Conservation (phyloP, 2,329 filamentous ascomycete species). For the Fusarium sp. region DNA sequence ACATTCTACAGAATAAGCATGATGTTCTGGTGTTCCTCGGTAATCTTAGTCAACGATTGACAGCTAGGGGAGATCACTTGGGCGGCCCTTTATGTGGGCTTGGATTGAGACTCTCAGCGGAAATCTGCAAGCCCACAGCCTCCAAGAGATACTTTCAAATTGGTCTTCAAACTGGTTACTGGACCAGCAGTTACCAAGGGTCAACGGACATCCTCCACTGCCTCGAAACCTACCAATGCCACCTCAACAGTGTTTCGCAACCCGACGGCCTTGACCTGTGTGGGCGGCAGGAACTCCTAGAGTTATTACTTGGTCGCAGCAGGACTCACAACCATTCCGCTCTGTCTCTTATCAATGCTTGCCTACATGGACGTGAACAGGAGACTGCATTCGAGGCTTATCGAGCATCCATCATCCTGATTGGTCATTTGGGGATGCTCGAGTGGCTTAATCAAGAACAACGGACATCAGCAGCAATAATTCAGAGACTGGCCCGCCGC, state of each 20-base stretch:
- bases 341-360: slow-evolving; percentile 31
- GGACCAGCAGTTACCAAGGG: slow-evolving; percentile 8
- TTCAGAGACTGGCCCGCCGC: neutral
- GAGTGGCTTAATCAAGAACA: slow-evolving; percentile 46
- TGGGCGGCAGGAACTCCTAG: slow-evolving; percentile 39
- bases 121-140: slow-evolving; percentile 35
- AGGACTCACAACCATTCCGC: slow-evolving; percentile 37
- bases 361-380: slow-evolving; percentile 1
- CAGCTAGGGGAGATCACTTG: slow-evolving; percentile 33
- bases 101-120: slow-evolving; percentile 45
- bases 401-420: slow-evolving; percentile 39
- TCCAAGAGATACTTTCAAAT: slow-evolving; percentile 39
- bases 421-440: slow-evolving; percentile 45
- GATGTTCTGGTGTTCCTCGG: slow-evolving; percentile 50
- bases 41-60: slow-evolving; percentile 49
- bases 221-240: slow-evolving; percentile 26
- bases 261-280: slow-evolving; percentile 1
- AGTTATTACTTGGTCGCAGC: slow-evolving; percentile 42
- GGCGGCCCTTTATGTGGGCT: slow-evolving; percentile 42
- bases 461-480: slow-evolving; percentile 20
- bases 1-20: slow-evolving; percentile 1
- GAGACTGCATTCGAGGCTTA: slow-evolving; percentile 29
- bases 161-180: slow-evolving; percentile 28
- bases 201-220: slow-evolving; percentile 34
- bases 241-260: slow-evolving; percentile 2